Percentiles rank a stretch among this genome's conserved stretches.
These are phyloP conservation scores for Umbelopsis sp. DNA, from an alignment of 192 early-diverging fungal species.

Conservation along the genomic window DNA sequence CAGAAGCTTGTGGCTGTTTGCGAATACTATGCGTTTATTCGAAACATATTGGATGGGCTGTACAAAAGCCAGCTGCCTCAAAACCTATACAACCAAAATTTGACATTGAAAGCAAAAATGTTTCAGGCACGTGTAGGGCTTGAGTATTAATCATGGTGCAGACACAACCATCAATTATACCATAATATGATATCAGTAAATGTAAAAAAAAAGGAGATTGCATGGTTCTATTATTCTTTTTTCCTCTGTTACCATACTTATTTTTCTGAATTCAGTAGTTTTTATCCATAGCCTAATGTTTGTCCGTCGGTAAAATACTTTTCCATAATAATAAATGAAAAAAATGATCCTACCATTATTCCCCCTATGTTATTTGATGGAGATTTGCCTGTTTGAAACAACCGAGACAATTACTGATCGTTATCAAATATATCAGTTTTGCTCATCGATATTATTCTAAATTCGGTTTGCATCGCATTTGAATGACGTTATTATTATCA, in stretches of 20 bases:
- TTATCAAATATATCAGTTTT: neutral
- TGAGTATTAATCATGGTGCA: neutral
- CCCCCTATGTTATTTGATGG: neutral
- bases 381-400: neutral
- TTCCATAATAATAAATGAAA: neutral
- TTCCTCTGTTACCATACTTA: too few relatives aligned
- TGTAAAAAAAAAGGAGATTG: too few relatives aligned
- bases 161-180: neutral
- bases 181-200: neutral
- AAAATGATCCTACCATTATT: neutral
- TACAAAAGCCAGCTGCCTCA: conserved; percentile 62
- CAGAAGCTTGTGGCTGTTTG: conserved; percentile 89
- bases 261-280: too few relatives aligned
- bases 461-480: neutral
- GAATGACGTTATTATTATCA: neutral
- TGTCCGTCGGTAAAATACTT: neutral
- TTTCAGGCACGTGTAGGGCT: conserved; percentile 63
- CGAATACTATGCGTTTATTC: conserved; percentile 92
- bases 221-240: too few relatives aligned
- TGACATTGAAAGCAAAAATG: conserved; percentile 86
- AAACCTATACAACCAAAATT: conserved; percentile 83
- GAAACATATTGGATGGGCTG: conserved; percentile 83
- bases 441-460: neutral
- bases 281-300: neutral
- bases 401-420: neutral